Conservation (phyloP, 805 yeast species). For the Wickerhamiella hasegawae region DNA sequence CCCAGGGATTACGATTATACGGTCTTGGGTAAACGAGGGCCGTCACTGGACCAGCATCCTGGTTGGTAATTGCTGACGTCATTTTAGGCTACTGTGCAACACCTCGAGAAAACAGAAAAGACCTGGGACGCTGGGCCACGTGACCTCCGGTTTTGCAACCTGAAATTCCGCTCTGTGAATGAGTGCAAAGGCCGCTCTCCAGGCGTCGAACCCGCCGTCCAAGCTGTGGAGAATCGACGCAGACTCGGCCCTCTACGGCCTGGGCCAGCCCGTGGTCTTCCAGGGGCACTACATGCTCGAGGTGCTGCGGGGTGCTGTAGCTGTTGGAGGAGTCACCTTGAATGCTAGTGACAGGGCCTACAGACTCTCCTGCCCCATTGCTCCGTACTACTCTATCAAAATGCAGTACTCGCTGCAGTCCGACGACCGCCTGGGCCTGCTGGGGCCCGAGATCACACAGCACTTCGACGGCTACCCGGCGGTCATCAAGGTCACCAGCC, state of each 20-base stretch:
- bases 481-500: constrained; percentile 4
- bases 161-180: too few relatives aligned
- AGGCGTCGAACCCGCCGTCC: too few relatives aligned
- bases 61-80: too few relatives aligned
- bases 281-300: constrained; percentile 18
- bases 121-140: too few relatives aligned
- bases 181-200: too few relatives aligned
- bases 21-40: too few relatives aligned
- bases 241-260: constrained; percentile 1
- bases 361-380: constrained; percentile 9
- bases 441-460: not conserved
- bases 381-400: constrained; percentile 13
- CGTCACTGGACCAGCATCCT: too few relatives aligned
- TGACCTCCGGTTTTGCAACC: too few relatives aligned
- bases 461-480: constrained; percentile 1
- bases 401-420: constrained; percentile 5
- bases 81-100: too few relatives aligned
- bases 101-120: too few relatives aligned
- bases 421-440: constrained; percentile 2
- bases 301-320: constrained; percentile 19
- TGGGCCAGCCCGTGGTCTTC: constrained; percentile 13
- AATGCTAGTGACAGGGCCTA: constrained; percentile 2
- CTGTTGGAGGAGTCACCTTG: constrained; percentile 15
- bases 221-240: not conserved
- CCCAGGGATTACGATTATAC: not conserved